Base-by-base conservation (phyloP, 2,329 filamentous ascomycete genomes). In the Aspergillus fructus region DNA sequence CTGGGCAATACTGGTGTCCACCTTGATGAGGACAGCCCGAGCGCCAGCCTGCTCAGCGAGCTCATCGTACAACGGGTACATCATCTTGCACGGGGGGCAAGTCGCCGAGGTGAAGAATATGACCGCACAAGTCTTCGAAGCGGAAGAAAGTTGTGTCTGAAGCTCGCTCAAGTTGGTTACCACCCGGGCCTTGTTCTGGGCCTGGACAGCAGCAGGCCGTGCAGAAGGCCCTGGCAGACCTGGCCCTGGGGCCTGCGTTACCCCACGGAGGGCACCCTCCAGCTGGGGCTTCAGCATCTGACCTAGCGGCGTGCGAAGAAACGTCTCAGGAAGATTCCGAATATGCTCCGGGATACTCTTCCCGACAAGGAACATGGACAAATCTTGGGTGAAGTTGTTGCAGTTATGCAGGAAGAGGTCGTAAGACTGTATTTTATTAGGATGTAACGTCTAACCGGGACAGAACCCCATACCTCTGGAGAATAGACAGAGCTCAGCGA, bases 341-440 rank as follows among this genome's bases (percentile, higher is more conserved):
- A 99, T 97, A 66, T 96, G 87, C 1, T 87, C 83, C 0, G 94
- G 94, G 59, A 97, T 97, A 3, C 91, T 90, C 65, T 87, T 89
- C 21, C 94, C 93, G 1, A 97, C 79, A 0, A 97, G 80, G 62
- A 97, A 97, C 74, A 90, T 94, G 61, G 91, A 81, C 64, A 97
- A 88, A 60, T 96, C 92, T 69, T 97, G 93, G 3, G 90, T 91
- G 74, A 97, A 99, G 74, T 97, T 97, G 78, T 97, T 99, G 79
- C 93, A 97, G 71, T 99, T 99, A 75, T 97, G 92, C 27, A 84
- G 66, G 78, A 90, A 96, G 5, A 97, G 78, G 69, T 97, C 91
- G 69, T 97, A 97, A 1, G 90, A 89, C 85, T 91, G 62, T 17
- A 48, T 64, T 58, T 62, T 55, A 60, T 23, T 42, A 55, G n/a